Conservation (phyloP, 1,284 basidiomycete species). For the Tylopilus orsonianus region DNA sequence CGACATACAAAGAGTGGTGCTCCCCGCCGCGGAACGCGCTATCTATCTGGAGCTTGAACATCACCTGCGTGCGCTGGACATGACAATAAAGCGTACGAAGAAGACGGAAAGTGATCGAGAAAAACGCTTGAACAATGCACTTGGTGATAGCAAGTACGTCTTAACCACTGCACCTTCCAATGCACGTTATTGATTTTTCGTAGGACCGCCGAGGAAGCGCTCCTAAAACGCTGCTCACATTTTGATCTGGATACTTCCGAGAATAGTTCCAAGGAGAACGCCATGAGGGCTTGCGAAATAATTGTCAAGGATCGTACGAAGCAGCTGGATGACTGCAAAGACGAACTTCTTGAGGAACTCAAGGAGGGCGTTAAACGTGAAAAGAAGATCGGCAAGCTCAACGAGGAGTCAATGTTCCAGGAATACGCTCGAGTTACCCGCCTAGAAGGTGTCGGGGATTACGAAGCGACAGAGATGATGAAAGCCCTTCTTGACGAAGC, state of each 20-base stretch:
- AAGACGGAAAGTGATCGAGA: constrained; percentile 92
- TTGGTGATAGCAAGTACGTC: constrained; percentile 84
- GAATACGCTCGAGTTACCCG: constrained; percentile 70
- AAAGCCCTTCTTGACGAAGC: constrained; percentile 62
- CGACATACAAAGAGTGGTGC: constrained; percentile 64
- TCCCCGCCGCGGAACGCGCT: constrained; percentile 92
- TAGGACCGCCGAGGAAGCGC: constrained; percentile 86
- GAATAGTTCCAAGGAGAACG: constrained; percentile 50
- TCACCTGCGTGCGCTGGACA: constrained; percentile 85
- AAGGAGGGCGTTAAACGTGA: constrained; percentile 66
- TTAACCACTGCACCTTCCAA: not conserved
- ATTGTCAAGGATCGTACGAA: constrained; percentile 81
- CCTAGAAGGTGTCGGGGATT: constrained; percentile 71
- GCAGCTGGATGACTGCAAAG: constrained; percentile 79
- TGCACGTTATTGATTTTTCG: constrained; percentile 11
- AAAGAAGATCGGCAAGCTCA: constrained; percentile 60
- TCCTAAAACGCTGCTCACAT: constrained; percentile 91
- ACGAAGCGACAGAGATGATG: constrained; percentile 67
- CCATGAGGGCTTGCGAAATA: constrained; percentile 89
- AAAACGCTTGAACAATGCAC: constrained; percentile 79
- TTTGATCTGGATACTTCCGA: constrained; percentile 80
- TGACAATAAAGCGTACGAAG: constrained; percentile 81
- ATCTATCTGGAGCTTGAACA: constrained; percentile 97
- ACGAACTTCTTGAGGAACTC: constrained; percentile 69
- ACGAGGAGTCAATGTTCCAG: constrained; percentile 75